phyloP scores from a whole-genome alignment of 2,329 filamentous ascomycete genomes.

The Teratosphaeriaceae sp. region DNA sequence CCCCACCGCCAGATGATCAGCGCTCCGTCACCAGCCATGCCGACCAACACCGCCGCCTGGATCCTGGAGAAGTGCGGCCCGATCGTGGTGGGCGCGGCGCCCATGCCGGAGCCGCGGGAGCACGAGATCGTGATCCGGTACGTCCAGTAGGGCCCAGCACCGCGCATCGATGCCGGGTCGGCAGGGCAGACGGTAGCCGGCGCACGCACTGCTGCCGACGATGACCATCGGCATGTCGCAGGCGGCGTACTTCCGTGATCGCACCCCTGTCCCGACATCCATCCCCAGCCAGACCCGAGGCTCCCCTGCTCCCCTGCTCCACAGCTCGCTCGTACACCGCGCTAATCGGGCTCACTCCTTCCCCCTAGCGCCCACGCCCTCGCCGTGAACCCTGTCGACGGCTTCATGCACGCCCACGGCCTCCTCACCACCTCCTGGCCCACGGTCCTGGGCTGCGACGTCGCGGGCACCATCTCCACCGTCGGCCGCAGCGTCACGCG shows the following conservation, averaged over 20 bases:
- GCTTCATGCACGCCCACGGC: conserved; percentile 24
- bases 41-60: background rate
- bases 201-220: no score
- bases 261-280: no score
- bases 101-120: background rate
- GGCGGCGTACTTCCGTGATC: no score
- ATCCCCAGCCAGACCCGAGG: no score
- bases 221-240: no score
- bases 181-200: no score
- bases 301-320: no score
- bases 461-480: conserved; percentile 22
- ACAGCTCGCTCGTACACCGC: background rate
- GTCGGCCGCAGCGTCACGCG: conserved; percentile 21
- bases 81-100: background rate
- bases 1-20: no score
- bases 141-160: no score
- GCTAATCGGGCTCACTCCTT: no score
- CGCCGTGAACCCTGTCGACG: conserved; percentile 36
- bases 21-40: no score
- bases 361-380: conserved; percentile 21
- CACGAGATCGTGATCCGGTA: background rate
- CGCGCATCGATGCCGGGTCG: no score
- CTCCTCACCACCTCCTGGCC: conserved; percentile 21
- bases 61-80: background rate
- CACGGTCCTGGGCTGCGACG: conserved; percentile 22